Conservation (phyloP, 2,329 filamentous ascomycete species). For the Epichloe sp. region DNA sequence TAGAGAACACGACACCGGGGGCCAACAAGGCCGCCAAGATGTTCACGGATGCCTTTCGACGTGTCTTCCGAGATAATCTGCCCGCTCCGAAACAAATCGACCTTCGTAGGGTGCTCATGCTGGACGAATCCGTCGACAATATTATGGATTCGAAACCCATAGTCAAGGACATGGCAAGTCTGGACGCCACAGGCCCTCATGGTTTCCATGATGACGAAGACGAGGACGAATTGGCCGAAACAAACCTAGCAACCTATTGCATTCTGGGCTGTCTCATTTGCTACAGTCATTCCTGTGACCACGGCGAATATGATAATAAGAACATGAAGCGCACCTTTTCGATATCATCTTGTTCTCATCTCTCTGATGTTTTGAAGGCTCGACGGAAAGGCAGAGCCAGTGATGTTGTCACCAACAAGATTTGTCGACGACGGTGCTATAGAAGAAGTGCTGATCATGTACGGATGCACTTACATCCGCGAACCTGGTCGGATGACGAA, state of each 20-base stretch:
- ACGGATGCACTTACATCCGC: slow-evolving; percentile 3
- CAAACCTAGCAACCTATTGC: slow-evolving; percentile 39
- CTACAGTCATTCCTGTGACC: slow-evolving; percentile 46
- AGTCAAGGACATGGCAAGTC: slow-evolving; percentile 29
- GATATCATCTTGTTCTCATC: slow-evolving; percentile 21
- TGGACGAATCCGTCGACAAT: slow-evolving; percentile 40
- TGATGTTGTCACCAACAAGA: slow-evolving; percentile 6
- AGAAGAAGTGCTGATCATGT: slow-evolving; percentile 10
- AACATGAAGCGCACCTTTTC: slow-evolving; percentile 41
- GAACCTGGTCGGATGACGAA: slow-evolving; percentile 37
- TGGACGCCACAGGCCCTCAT: slow-evolving; percentile 22
- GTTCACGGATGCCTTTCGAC: slow-evolving; percentile 45
- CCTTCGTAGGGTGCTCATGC: slow-evolving; percentile 37
- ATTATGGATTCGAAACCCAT: slow-evolving; percentile 40
- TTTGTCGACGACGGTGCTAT: slow-evolving; percentile 32
- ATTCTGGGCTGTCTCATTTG: slow-evolving; percentile 46
- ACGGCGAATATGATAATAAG: slow-evolving; percentile 44
- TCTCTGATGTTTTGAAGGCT: slow-evolving; percentile 20
- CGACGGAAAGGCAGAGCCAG: slow-evolving; percentile 10
- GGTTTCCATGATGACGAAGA: slow-evolving; percentile 21
- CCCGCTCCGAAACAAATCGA: slow-evolving; percentile 27
- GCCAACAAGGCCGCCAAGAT: slow-evolving; percentile 30
- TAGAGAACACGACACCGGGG: slow-evolving; percentile 25
- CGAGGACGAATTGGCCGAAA: slow-evolving; percentile 29
- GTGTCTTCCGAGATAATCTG: slow-evolving; percentile 31